Evolutionary conservation across 2,329 filamentous ascomycete genomes (phyloP).

Genomic region (Cordyceps tenuipes): DNA sequence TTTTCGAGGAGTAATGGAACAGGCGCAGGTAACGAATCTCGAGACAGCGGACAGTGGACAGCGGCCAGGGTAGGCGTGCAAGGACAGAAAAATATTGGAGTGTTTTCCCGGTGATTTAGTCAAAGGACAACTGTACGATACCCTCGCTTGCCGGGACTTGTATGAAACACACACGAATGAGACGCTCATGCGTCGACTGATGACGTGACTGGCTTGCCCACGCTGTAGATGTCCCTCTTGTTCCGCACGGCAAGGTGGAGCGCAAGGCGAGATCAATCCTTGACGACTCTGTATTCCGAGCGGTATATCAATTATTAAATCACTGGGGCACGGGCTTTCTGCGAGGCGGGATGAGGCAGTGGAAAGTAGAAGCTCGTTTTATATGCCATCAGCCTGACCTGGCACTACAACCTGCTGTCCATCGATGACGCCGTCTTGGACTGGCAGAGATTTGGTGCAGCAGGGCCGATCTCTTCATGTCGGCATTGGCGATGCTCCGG

Average conservation of each 20-base stretch:
- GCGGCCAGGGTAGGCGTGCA: slow-evolving; percentile 14
- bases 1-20: slow-evolving; percentile 35
- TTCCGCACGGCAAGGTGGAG: slow-evolving; percentile 65
- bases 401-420: slow-evolving; percentile 4
- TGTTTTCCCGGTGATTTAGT: slow-evolving; percentile 8
- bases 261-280: slow-evolving; percentile 68
- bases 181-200: neutral
- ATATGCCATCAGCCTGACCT: neutral
- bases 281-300: slow-evolving; percentile 70
- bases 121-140: slow-evolving; percentile 28
- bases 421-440: neutral
- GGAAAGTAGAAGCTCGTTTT: slow-evolving; percentile 10
- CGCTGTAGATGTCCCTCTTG: slow-evolving; percentile 2
- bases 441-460: slow-evolving; percentile 3
- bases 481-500: slow-evolving; percentile 3
- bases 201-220: slow-evolving; percentile 6
- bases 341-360: slow-evolving; percentile 9
- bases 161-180: neutral
- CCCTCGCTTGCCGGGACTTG: slow-evolving; percentile 21
- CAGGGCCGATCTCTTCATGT: slow-evolving; percentile 2
- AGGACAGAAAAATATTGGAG: slow-evolving; percentile 16
- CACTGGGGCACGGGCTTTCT: slow-evolving; percentile 6
- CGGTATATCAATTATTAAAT: slow-evolving; percentile 46
- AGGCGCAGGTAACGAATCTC: slow-evolving; percentile 14
- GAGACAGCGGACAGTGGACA: slow-evolving; percentile 13